These are phyloP conservation scores for Rhodocollybia butyracea DNA, from an alignment of 768 basidiomycete genomes.

Conservation along the genomic window DNA sequence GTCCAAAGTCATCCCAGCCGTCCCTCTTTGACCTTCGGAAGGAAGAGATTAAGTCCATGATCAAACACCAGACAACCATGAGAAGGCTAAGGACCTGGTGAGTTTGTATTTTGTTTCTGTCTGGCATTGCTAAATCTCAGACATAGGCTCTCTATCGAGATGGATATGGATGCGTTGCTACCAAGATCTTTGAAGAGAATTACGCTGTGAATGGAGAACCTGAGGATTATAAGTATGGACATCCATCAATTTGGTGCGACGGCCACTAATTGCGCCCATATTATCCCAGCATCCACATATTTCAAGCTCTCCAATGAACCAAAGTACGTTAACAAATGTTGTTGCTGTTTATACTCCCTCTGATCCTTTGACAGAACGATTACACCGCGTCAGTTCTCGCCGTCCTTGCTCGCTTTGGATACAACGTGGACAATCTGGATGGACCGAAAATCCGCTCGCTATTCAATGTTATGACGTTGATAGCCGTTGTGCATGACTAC, in stretches of 20 bases:
- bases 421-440: slow-evolving; percentile 19
- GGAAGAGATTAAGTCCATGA: slow-evolving; percentile 2
- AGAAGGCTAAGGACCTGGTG: slow-evolving; percentile 5
- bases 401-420: slow-evolving; percentile 24
- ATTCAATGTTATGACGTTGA: slow-evolving; percentile 29
- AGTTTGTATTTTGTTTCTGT: too few relatives aligned
- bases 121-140: too few relatives aligned
- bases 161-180: too few relatives aligned
- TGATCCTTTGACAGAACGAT: slow-evolving; percentile 13
- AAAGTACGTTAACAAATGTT: too few relatives aligned
- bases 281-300: slow-evolving; percentile 24
- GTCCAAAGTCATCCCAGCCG: slow-evolving; percentile 12
- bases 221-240: too few relatives aligned
- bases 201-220: too few relatives aligned
- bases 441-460: slow-evolving; percentile 27
- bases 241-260: background rate
- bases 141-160: too few relatives aligned
- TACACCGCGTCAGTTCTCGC: slow-evolving; percentile 23
- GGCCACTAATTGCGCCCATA: slow-evolving; percentile 23
- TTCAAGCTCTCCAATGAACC: slow-evolving; percentile 2
- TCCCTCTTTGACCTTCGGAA: slow-evolving; percentile 14
- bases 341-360: slow-evolving; percentile 7
- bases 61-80: slow-evolving; percentile 9
- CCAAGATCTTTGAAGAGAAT: too few relatives aligned
- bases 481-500: slow-evolving; percentile 10